Evolutionary conservation across 2,329 filamentous ascomycete genomes (phyloP), one percentile per base, ranked within the genome.

Genomic region (Fusarium liriodendri): DNA sequence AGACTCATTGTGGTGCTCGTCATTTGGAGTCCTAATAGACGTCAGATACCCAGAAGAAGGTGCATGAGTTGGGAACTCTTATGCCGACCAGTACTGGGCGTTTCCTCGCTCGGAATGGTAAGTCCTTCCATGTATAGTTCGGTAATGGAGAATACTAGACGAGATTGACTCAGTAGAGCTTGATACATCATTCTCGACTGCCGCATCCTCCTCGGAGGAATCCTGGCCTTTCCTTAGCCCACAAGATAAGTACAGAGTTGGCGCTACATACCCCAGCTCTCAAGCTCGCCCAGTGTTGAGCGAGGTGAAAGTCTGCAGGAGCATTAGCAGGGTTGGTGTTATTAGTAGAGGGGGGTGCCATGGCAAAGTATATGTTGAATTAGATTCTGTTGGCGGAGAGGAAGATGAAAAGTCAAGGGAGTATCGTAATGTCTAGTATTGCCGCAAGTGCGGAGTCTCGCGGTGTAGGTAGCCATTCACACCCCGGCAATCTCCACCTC

Each of bases 1-100:
- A 0, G 67, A 70, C 1, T 70, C 62, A 16, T 37, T 70, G 5
- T 70, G 68, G 3, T 66, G 62, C 6, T 66, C 68, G 7, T 70
- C 68, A 1, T 70, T 70, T 0, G 68, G 68, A 0, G 68, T 60
- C 6, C 55, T 59, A 8, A 40, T 9, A 40, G 1, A 4, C 9
- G 29, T 32, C 9, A 32, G 9, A 32, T 32, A 11, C 29, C 9
- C 29, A 32, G 29, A 10, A 32, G 29, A 32, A 32, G 9, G 11
- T 32, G 29, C 29, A 32, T 8, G 29, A 32, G 29, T 8, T 32
- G 35, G 35, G 35, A 37, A 1, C 5, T 11, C 7, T 5, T 8
- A 8, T 22, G 16, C 16, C 9, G 8, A 59, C 57, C 57, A 60
- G 8, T 60, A 60, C 8, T 60, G 22, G 37, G 57, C 57, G 14